phyloP scores from a whole-genome alignment of 441 rosid genomes.

The Populus trichocarpa region DNA sequence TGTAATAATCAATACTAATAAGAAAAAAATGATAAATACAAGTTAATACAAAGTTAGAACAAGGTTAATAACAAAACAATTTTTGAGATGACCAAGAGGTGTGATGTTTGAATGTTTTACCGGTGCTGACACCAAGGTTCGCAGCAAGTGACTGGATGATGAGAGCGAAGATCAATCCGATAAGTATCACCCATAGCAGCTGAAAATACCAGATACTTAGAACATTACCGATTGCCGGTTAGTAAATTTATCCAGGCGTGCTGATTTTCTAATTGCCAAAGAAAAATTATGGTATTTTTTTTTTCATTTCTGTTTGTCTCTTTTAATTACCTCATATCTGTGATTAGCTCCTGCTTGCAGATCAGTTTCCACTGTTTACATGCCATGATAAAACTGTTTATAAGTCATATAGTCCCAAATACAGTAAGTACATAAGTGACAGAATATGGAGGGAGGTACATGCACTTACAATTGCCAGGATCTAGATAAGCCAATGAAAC shows the following conservation, averaged over 20 bases:
- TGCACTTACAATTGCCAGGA: constrained; percentile 55
- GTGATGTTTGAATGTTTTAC: constrained; percentile 18
- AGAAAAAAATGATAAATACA: neutral
- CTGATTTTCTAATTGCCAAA: neutral
- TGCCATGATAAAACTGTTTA: neutral
- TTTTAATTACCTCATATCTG: constrained; percentile 38
- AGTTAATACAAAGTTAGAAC: neutral
- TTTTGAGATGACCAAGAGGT: neutral
- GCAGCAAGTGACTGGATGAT: constrained; percentile 63
- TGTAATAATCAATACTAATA: neutral
- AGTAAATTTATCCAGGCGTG: neutral
- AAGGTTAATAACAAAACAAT: neutral
- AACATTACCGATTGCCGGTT: neutral
- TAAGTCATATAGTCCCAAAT: neutral
- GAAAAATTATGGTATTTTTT: neutral
- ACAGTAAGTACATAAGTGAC: neutral
- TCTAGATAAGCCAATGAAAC: constrained; percentile 69
- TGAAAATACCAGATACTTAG: constrained; percentile 11
- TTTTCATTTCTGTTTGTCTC: neutral
- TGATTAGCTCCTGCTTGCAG: constrained; percentile 67
- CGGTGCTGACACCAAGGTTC: constrained; percentile 67
- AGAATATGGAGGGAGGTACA: neutral
- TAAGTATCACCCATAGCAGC: constrained; percentile 59
- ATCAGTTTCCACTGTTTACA: constrained; percentile 59
- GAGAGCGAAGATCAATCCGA: constrained; percentile 58